Base-by-base conservation (phyloP, 2,329 filamentous ascomycete species). In the Alternaria gaisen region DNA sequence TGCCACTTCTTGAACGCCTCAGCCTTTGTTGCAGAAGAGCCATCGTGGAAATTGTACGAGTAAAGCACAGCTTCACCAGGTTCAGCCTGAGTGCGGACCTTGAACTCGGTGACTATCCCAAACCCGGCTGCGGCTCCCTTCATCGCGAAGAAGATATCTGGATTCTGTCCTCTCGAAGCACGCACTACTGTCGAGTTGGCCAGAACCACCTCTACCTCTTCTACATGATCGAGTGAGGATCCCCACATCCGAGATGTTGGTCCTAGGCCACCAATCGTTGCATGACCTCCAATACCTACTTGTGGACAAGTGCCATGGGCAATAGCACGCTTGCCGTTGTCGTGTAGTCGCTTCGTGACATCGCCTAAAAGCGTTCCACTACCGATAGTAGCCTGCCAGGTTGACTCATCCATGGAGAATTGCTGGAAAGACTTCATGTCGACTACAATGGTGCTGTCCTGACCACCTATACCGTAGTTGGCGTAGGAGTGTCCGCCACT, bases 401-500 rank as follows among this genome's bases (percentile, higher is more conserved):
- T 83, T 6, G 61, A 64, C 1, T 75, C 68, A 63, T 85, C 77
- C 54, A 85, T 72, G 3, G 74, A 76, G 36, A 86, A 82, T 36
- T 80, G 73, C 60, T 83, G 80, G 68, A 85, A 82, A 52, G 80
- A 73, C 61, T 82, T 79, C 63, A 86, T 70, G 64, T 85, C 83
- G n/a, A 86, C 77, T 0, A 84, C 80, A 28, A 86, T 73, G 36
- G 81, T 79, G 11, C 80, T 80, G 48, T 84, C 75, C 61, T 80
- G 71, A 12, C 83, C 83, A 10, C 83, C 83, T 4, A 84, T 77
- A 72, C 75, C 72, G 61, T 83, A 82, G 2, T 83, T 83, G 0
- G 79, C 88, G 61, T 88, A 90, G 0, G 87, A 89, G 66, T 90
- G 88, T 0, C 88, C 88, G 4, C 88, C 88, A 2, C 86, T 87